Evolutionary conservation across 2,329 filamentous ascomycete species (phyloP).

Genomic region (Seiridium cupressi): DNA sequence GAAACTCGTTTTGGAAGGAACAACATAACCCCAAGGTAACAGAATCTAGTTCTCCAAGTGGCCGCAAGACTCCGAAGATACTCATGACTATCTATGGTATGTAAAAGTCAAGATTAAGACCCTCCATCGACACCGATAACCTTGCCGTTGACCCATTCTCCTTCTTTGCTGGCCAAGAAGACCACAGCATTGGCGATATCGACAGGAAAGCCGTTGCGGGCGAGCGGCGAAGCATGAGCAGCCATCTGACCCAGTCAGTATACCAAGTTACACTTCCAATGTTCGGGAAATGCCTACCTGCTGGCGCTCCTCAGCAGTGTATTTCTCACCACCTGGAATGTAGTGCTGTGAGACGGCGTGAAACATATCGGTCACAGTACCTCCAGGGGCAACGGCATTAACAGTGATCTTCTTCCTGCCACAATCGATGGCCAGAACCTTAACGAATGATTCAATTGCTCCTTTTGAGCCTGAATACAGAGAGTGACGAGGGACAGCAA

Average conservation of each 20-base stretch:
- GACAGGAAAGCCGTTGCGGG: conserved; percentile 27
- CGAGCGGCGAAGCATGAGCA: conserved; percentile 32
- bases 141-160: conserved; percentile 38
- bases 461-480: conserved; percentile 34
- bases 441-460: conserved; percentile 32
- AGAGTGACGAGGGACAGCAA: conserved; percentile 28
- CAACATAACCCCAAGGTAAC: too few relatives aligned
- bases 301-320: conserved; percentile 16
- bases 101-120: too few relatives aligned
- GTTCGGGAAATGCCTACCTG: conserved; percentile 10
- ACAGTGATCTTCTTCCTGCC: conserved; percentile 35
- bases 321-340: conserved; percentile 34
- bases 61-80: too few relatives aligned
- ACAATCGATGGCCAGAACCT: conserved; percentile 23
- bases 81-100: too few relatives aligned
- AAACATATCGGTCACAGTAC: conserved; percentile 34
- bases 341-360: conserved; percentile 34
- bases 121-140: conserved; percentile 31
- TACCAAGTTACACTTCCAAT: not conserved
- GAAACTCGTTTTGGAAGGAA: too few relatives aligned
- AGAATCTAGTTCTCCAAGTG: too few relatives aligned
- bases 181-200: conserved; percentile 30
- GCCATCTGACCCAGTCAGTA: conserved; percentile 26
- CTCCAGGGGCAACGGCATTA: conserved; percentile 33
- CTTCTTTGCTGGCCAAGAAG: conserved; percentile 32